These are phyloP conservation scores for Lindgomyces ingoldianus DNA, from an alignment of 495 filamentous ascomycete genomes.

Conservation along the genomic window DNA sequence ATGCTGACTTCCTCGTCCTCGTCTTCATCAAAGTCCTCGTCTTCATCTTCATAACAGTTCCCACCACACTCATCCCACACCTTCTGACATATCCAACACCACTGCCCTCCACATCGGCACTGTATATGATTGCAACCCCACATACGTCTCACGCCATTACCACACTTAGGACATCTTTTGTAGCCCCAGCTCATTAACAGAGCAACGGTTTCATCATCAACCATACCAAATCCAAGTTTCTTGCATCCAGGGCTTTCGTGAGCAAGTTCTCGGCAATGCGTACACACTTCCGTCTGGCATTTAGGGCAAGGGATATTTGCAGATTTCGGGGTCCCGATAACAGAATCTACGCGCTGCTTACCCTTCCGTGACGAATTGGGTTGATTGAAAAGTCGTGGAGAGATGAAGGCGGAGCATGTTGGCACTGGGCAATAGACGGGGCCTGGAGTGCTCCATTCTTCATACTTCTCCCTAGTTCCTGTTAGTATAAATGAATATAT, in stretches of 20 bases:
- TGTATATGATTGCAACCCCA: slow-evolving; percentile 43
- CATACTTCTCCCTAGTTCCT: slow-evolving; percentile 29
- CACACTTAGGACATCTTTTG: slow-evolving; percentile 42
- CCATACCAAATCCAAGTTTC: slow-evolving; percentile 13
- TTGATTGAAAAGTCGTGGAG: slow-evolving; percentile 30
- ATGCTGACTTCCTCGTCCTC: slow-evolving; percentile 21
- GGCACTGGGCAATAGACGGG: slow-evolving; percentile 43
- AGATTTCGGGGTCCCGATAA: slow-evolving; percentile 18
- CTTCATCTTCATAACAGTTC: slow-evolving; percentile 24
- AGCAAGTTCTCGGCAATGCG: slow-evolving; percentile 34
- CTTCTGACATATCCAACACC: slow-evolving; percentile 40
- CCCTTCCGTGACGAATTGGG: not conserved
- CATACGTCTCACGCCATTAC: slow-evolving; percentile 43
- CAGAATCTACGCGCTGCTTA: slow-evolving; percentile 29
- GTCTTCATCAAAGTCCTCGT: slow-evolving; percentile 11
- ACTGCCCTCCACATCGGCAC: slow-evolving; percentile 43
- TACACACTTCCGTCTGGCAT: slow-evolving; percentile 38
- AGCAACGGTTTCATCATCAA: slow-evolving; percentile 34
- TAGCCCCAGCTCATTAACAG: slow-evolving; percentile 37
- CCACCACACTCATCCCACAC: slow-evolving; percentile 21
- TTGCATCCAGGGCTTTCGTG: slow-evolving; percentile 30
- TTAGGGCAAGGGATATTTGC: slow-evolving; percentile 33
- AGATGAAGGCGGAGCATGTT: slow-evolving; percentile 41
- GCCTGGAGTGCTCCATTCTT: slow-evolving; percentile 43
- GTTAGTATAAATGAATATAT: not conserved